phyloP scores from a whole-genome alignment of 2,329 filamentous ascomycete genomes.

The Alternaria rosae region DNA sequence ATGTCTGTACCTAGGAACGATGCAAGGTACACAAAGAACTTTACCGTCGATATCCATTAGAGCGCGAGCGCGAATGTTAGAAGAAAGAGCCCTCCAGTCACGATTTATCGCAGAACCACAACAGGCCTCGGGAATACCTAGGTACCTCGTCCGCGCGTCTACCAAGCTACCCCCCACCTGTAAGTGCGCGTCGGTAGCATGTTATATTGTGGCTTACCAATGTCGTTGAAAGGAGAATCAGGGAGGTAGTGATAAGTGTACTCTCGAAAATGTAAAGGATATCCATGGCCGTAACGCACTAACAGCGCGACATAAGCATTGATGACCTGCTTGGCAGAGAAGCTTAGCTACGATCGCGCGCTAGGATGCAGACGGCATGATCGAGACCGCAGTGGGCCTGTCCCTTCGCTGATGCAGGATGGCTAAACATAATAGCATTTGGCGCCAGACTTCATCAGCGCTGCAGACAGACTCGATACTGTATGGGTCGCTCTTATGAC shows the following conservation, averaged over 20 bases:
- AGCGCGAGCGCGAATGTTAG: background rate
- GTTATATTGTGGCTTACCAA: background rate
- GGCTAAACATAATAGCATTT: slow-evolving; percentile 2
- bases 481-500: background rate
- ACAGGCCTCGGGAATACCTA: background rate
- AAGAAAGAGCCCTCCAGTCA: background rate
- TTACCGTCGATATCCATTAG: background rate
- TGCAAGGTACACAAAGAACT: background rate
- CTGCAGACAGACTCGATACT: background rate
- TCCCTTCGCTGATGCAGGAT: background rate
- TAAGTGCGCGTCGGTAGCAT: background rate
- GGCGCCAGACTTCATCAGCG: background rate
- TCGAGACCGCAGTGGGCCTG: slow-evolving; percentile 11
- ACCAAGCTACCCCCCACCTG: background rate
- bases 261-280: background rate
- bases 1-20: background rate
- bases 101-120: background rate
- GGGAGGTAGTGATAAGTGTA: background rate
- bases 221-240: background rate
- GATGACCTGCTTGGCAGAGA: slow-evolving; percentile 30
- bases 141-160: background rate
- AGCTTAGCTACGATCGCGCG: slow-evolving; percentile 30
- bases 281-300: slow-evolving; percentile 1
- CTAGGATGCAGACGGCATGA: slow-evolving; percentile 8
- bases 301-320: slow-evolving; percentile 31